Evolutionary conservation across 345 rosid genomes (phyloP), one percentile per base, ranked within the genome.

Genomic region (Lepidium aucheri): DNA sequence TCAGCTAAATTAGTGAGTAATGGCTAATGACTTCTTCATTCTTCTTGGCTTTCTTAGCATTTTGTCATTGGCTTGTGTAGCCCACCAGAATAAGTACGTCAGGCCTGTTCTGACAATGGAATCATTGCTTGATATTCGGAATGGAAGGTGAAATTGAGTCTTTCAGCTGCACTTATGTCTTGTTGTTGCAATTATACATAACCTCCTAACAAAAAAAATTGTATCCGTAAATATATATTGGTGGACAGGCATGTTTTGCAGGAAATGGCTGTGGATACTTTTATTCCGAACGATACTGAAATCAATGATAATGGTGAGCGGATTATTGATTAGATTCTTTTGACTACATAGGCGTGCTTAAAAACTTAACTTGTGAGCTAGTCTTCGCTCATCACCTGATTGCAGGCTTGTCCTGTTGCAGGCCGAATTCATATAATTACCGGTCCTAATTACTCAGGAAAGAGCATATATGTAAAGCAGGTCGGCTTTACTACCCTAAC

Each of bases 211-310:
- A 8, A 26, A 35, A 35, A 53, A 18, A 2, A n/a, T n/a, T n/a
- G n/a, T n/a, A n/a, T 1, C 20, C 3, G 3, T 50, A 9, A 24
- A 43, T 36, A 53, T 60, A 4, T 73, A 13, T 39, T 54, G 55
- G 47, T 68, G 68, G 70, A 46, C 86, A 90, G 99, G 71, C 99
- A 93, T 78, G 83, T 86, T 80, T 84, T 93, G 85, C 99, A 93
- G 83, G 99, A 93, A 83, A 86, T 93, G 97, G 82, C 90, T 0
- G 96, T 93, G 7, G 96, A 90, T 81, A 86, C 99, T 35, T 93
- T 90, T 77, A 90, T n/a, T 93, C 73, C 99, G 0, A 93, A 93
- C 63, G 87, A 90, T 79, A 90, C 96, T 47, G 84, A 77, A 72
- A 76, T 88, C 70, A 60, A 69, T 67, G 75, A 75, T 50, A 83